Evolutionary conservation across 257 asterid species (phyloP).

Genomic region (Penstemon barbatus): DNA sequence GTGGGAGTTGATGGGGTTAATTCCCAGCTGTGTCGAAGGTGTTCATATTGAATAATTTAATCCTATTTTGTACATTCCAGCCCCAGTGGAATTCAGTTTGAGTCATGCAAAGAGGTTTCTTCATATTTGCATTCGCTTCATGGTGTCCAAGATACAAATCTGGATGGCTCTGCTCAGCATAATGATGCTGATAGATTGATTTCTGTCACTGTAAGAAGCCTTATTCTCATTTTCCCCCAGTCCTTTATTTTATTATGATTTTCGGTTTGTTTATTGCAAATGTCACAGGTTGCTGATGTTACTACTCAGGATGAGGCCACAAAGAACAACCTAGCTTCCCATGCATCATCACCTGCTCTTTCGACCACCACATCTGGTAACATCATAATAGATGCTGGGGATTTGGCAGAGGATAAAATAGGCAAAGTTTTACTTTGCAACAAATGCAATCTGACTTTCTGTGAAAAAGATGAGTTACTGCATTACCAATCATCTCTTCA

Average conservation of each 20-base stretch:
- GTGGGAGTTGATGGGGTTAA: slow-evolving; percentile 4
- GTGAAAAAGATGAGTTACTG: slow-evolving; percentile 45
- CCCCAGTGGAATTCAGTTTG: slow-evolving; percentile 82
- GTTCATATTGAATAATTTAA: slow-evolving; percentile 9
- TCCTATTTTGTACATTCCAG: slow-evolving; percentile 45
- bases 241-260: slow-evolving; percentile 7
- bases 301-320: slow-evolving; percentile 35
- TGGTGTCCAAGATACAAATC: slow-evolving; percentile 47
- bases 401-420: slow-evolving; percentile 37
- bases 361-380: slow-evolving; percentile 29
- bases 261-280: slow-evolving; percentile 23
- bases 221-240: background rate
- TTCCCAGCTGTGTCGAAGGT: background rate
- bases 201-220: slow-evolving; percentile 40
- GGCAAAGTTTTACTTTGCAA: slow-evolving; percentile 43
- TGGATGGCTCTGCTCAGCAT: slow-evolving; percentile 25
- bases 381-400: slow-evolving; percentile 29
- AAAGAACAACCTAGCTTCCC: slow-evolving; percentile 35
- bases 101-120: slow-evolving; percentile 73
- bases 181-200: slow-evolving; percentile 35
- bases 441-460: slow-evolving; percentile 47
- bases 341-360: slow-evolving; percentile 36
- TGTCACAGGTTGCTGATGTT: slow-evolving; percentile 45
- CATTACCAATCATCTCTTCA: slow-evolving; percentile 56
- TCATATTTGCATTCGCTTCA: slow-evolving; percentile 61